Conservation (phyloP, 2,329 filamentous ascomycete species). For the Chaetomiaceae sp. region DNA sequence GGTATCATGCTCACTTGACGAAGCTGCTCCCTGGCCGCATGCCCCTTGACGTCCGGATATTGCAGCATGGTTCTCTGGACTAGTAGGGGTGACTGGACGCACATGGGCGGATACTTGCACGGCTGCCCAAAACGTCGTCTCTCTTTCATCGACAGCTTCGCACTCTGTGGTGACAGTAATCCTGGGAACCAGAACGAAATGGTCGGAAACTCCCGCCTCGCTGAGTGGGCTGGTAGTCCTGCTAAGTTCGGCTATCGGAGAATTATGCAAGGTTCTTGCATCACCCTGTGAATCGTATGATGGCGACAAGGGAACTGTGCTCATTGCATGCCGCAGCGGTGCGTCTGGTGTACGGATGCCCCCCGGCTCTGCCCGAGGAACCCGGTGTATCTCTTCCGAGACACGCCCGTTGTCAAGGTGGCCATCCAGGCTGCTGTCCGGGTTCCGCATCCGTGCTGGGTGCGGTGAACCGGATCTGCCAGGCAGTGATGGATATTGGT, state of each 20-base stretch:
- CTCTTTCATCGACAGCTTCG: constrained; percentile 29
- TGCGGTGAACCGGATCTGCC: background rate
- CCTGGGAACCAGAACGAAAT: constrained; percentile 35
- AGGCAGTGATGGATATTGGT: background rate
- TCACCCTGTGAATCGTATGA: background rate
- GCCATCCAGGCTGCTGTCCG: background rate
- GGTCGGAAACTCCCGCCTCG: background rate
- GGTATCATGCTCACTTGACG: constrained; percentile 16
- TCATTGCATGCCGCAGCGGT: constrained; percentile 9
- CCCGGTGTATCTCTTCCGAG: background rate
- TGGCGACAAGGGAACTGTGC: constrained; percentile 3
- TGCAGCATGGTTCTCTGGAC: background rate
- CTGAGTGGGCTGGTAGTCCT: background rate
- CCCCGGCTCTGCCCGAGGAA: background rate
- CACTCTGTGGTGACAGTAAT: constrained; percentile 40
- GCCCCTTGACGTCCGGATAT: no score
- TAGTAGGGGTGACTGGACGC: constrained; percentile 20
- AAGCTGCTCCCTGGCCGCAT: background rate
- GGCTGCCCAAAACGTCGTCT: constrained; percentile 40
- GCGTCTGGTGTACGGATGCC: background rate
- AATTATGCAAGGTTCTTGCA: constrained; percentile 1
- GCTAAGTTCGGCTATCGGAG: background rate
- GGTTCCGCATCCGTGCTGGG: background rate
- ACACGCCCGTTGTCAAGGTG: background rate
- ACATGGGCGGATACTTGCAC: constrained; percentile 42